Percentiles rank a stretch among this genome's conserved stretches.
These are phyloP conservation scores for Colletotrichum trifolii DNA, from an alignment of 2,329 filamentous ascomycete genomes.

Conservation along the genomic window DNA sequence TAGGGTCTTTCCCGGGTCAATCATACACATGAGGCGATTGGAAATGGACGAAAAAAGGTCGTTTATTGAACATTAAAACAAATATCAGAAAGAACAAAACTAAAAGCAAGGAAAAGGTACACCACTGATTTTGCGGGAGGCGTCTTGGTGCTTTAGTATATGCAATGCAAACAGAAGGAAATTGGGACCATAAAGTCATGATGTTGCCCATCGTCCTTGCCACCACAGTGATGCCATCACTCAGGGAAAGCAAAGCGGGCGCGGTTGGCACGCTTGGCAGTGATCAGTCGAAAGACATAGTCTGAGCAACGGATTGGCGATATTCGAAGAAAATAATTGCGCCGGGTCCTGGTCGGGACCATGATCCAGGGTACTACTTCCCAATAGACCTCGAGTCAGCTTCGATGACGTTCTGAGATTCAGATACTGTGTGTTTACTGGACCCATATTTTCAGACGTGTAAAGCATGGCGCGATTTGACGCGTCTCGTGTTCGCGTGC, in stretches of 20 bases:
- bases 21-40: slow-evolving; percentile 30
- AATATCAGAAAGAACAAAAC: neutral
- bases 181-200: neutral
- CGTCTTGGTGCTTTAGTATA: slow-evolving; percentile 30
- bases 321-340: too few relatives aligned
- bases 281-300: too few relatives aligned
- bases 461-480: neutral
- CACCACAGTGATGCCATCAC: too few relatives aligned
- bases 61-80: too few relatives aligned
- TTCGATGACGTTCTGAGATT: neutral
- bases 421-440: neutral
- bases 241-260: too few relatives aligned
- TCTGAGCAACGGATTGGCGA: too few relatives aligned
- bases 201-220: too few relatives aligned
- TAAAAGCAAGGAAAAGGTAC: slow-evolving; percentile 5
- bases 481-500: slow-evolving; percentile 25
- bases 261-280: too few relatives aligned
- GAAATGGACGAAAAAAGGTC: slow-evolving; percentile 6
- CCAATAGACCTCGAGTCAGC: too few relatives aligned
- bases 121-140: slow-evolving; percentile 22
- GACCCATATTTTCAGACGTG: neutral
- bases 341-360: too few relatives aligned
- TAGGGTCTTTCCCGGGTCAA: neutral
- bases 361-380: too few relatives aligned
- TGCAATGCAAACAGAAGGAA: slow-evolving; percentile 16